Percentiles rank a stretch among this genome's conserved stretches.
Conservation (phyloP, 1,284 basidiomycete genomes). For the Clitocybe nebularis region DNA sequence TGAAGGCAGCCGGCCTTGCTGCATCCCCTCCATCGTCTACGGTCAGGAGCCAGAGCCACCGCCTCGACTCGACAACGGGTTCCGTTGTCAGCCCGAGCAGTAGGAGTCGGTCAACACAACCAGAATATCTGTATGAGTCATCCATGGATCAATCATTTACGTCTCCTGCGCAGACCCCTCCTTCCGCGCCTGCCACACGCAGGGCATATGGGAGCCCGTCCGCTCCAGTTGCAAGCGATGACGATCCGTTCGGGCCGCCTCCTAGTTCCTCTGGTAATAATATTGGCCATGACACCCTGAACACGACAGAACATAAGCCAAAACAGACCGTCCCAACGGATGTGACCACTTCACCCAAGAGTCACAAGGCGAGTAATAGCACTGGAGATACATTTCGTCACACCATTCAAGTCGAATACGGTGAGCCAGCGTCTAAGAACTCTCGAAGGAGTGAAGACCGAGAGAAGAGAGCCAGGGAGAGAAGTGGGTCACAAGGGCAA, state of each 20-base stretch:
- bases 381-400: slow-evolving; percentile 42
- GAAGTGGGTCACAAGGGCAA: slow-evolving; percentile 8
- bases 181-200: slow-evolving; percentile 17
- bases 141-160: slow-evolving; percentile 28
- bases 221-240: slow-evolving; percentile 30
- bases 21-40: slow-evolving; percentile 18
- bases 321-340: slow-evolving; percentile 5
- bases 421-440: slow-evolving; percentile 34
- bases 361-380: slow-evolving; percentile 22
- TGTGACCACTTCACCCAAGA: slow-evolving; percentile 16
- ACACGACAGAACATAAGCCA: no score
- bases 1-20: slow-evolving; percentile 41
- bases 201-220: slow-evolving; percentile 27
- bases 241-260: slow-evolving; percentile 41
- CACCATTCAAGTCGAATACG: slow-evolving; percentile 92
- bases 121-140: slow-evolving; percentile 38
- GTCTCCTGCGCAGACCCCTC: slow-evolving; percentile 19
- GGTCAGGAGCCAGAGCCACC: slow-evolving; percentile 30
- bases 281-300: no score
- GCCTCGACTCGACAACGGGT: slow-evolving; percentile 22
- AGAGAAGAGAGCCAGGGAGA: slow-evolving; percentile 21
- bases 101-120: slow-evolving; percentile 31
- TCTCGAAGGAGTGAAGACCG: slow-evolving; percentile 26
- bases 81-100: slow-evolving; percentile 21
- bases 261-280: neutral